These are phyloP conservation scores for Amborella trichopoda DNA, from an alignment of 164 flowering plant genomes.

Conservation along the genomic window DNA sequence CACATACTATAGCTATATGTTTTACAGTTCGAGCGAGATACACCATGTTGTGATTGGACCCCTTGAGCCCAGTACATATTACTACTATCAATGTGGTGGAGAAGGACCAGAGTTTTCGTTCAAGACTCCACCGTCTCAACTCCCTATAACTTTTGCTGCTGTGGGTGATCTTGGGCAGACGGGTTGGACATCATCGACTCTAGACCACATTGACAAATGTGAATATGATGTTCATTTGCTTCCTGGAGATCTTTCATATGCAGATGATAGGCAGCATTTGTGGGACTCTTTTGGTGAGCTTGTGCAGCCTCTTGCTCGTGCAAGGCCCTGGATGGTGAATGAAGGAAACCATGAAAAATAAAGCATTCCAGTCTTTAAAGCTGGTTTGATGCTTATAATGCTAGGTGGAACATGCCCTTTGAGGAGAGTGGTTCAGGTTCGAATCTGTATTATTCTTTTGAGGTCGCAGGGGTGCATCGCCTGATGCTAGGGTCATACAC, in stretches of 20 bases:
- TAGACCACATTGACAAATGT: slow-evolving; percentile 67
- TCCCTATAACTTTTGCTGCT: slow-evolving; percentile 76
- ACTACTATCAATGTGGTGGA: slow-evolving; percentile 38
- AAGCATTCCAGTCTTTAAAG: slow-evolving; percentile 44
- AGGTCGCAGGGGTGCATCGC: slow-evolving; percentile 82
- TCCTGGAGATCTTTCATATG: slow-evolving; percentile 95
- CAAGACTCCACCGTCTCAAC: slow-evolving; percentile 51
- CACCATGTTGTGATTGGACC: slow-evolving; percentile 95
- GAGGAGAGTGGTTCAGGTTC: slow-evolving; percentile 73
- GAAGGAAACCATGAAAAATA: slow-evolving; percentile 92
- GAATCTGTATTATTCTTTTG: slow-evolving; percentile 67
- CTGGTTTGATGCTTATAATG: slow-evolving; percentile 71
- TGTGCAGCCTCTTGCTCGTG: slow-evolving; percentile 89
- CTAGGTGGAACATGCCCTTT: slow-evolving; percentile 96
- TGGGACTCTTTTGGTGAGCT: slow-evolving; percentile 94
- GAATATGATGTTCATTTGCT: slow-evolving; percentile 79
- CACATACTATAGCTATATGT: slow-evolving; percentile 58
- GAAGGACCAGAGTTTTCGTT: slow-evolving; percentile 25
- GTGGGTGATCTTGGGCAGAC: slow-evolving; percentile 97
- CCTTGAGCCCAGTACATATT: slow-evolving; percentile 25
- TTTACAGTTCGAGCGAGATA: slow-evolving; percentile 77
- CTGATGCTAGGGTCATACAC: slow-evolving; percentile 96
- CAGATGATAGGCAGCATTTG: slow-evolving; percentile 60
- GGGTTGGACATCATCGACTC: slow-evolving; percentile 86
- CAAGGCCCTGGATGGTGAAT: slow-evolving; percentile 97